Evolutionary conservation across 352 stramenopile genomes (phyloP), one percentile per base, ranked within the genome.

Genomic region (Blastocystis sp.): DNA sequence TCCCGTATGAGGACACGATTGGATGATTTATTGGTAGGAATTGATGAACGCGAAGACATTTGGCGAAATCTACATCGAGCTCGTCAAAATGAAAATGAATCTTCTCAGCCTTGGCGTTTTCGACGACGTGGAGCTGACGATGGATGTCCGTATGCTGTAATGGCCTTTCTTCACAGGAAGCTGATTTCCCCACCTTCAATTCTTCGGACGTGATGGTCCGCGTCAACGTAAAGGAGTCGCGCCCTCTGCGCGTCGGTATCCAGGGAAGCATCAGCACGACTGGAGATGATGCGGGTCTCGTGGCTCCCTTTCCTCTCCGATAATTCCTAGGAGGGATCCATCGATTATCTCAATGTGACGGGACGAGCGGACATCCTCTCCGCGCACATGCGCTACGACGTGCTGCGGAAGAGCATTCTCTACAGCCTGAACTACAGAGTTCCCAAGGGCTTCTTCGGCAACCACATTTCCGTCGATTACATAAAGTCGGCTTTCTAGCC

Each of bases 41-140:
- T 42, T 84, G 45, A 60, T 28, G 52, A 68, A 84, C 48, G 74
- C 74, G 48, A 40, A 28, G 28, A 68, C 74, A 57, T 84, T 84
- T 68, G 74, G 74, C n/a, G 74, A 84, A 68, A 63, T 69, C 42
- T 84, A 84, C 21, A 59, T 69, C 61, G 74, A 54, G 57, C 40
- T 84, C 9, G 74, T 84, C 4, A 84, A 84, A 84, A 84, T 84
- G 74, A 68, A 69, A 84, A 84, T 84, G 74, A 84, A 84, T 68
- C 60, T 84, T 34, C n/a, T 84, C 34, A 28, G 52, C 59, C 74
- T 84, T 1, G 74, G 57, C 24, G 66, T 84, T 45, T 84, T 84
- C 66, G 74, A 84, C 24, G 74, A 84, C 48, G 74, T 84, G 10
- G 38, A 64, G 34, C 57, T 84, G 14, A 64, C 57, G 9, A 69